phyloP scores from a whole-genome alignment of 106 monocot species.

The Dendrobium chrysotoxum region DNA sequence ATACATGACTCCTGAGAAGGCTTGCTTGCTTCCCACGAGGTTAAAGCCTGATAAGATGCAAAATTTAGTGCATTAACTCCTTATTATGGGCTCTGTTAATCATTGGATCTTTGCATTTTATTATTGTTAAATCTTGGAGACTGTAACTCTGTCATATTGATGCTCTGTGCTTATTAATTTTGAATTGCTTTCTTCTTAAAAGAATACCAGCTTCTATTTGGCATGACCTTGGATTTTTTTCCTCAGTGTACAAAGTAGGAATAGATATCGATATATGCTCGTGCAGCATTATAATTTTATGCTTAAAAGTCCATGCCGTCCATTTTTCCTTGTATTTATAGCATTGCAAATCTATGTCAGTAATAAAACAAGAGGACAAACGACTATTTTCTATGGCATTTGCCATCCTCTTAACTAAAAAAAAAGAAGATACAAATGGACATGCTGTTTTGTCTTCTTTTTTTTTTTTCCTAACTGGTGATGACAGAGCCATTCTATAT shows the following conservation, averaged over 20 bases:
- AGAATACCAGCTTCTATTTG: neutral
- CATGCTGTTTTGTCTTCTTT: neutral
- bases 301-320: neutral
- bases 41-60: slow-evolving; percentile 11
- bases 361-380: neutral
- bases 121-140: neutral
- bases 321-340: neutral
- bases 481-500: neutral
- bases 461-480: neutral
- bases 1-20: slow-evolving; percentile 99
- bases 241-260: neutral
- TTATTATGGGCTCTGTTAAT: neutral
- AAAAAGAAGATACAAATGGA: neutral
- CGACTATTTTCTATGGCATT: neutral
- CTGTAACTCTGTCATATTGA: neutral
- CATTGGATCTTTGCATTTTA: neutral
- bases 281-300: neutral
- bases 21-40: slow-evolving; percentile 70
- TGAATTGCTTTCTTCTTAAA: neutral
- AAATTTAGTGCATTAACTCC: neutral
- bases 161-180: neutral
- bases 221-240: slow-evolving; percentile 2
- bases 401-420: neutral
- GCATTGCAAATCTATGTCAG: neutral
- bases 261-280: neutral